Evolutionary conservation across 2,329 filamentous ascomycete species (phyloP), one percentile per base, ranked within the genome.

Genomic region (Chaetomium olivaceum): DNA sequence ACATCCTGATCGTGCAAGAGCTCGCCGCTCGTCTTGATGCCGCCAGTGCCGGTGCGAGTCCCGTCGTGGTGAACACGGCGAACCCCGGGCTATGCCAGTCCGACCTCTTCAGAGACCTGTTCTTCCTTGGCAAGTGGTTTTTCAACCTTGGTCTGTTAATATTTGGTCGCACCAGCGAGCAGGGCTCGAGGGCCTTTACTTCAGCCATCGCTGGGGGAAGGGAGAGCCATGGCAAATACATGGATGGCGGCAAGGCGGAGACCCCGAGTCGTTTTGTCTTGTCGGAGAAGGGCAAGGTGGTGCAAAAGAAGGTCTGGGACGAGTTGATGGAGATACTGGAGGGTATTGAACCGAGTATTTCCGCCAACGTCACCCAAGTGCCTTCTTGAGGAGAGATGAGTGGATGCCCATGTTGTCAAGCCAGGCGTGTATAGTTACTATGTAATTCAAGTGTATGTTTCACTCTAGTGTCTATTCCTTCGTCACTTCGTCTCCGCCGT

Each of bases 271-370:
- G 62, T 0, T 78, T 73, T 67, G 78, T 78, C 2, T 62, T 72
- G 61, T 78, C 80, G 5, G 72, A 76, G 5, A 75, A 80, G 39
- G 81, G 80, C 0, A 69, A 72, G 46, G 61, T 73, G 60, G 65
- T 74, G 61, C 79, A 78, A 64, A 70, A 72, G 55, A 77, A 73
- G 64, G 71, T 81, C 2, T 84, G 77, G 72, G 74, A 70, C 19
- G 80, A 85, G 73, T 67, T 84, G 69, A 56, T 79, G 67, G 76
- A 69, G 12, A 73, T 80, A 23, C 62, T 84, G 33, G 80, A 83
- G 58, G 74, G 60, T 3, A 76, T 83, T 36, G 75, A 81, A 66
- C 77, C 79, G 0, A 79, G 78, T 4, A 61, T 68, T 21, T 52
- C 36, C 4, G 33, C 31, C n/a, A 66, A 59, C 23, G 48, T 65